Base-by-base conservation (phyloP, 2,329 filamentous ascomycete species). In the Colletotrichum lentis region DNA sequence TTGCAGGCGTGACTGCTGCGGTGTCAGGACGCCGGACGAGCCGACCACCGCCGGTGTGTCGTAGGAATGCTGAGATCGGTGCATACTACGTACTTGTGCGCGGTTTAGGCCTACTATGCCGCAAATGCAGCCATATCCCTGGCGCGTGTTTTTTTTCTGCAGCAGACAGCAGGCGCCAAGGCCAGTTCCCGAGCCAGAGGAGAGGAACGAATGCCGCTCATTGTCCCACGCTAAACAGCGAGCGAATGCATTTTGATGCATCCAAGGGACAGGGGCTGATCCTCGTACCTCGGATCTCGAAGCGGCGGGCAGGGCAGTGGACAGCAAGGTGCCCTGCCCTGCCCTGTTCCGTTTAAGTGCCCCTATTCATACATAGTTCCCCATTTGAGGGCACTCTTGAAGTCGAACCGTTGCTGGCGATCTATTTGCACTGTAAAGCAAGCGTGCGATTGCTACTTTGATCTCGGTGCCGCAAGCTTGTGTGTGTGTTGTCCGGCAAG, bases 271-370 rank as follows among this genome's bases (percentile, higher is more conserved):
- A 68, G 55, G 65, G 60, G 65, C 50, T 27, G 39, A 60, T 60
- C 62, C 65, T 68, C 62, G 49, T 65, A 56, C 65, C 61, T 68
- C 65, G 65, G 65, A 68, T 68, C 54, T 64, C 47, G 65, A 64
- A 35, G 64, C 64, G 61, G 54, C 60, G 47, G 47, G 60, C 53
- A 62, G 35, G 46, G 18, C 22, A 46, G 35, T 22, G 52, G 52
- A 55, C 65, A 64, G 47, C 61, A 67, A 54, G 54, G 61, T 68
- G 65, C 47, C 61, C 61, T 64, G 43, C 61, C 54, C 22, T 59
- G 35, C 41, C 60, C 47, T 56, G 41, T 44, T 39, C 22, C 46
- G 43, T 44, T 55, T 35, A 66, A 57, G 61, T 65, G 43, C 65
- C 41, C 27, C 7, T 31, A 31, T 31, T 31, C 54, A 55, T 64